Evolutionary conservation across 805 yeast genomes (phyloP), one percentile per base, ranked within the genome.

Genomic region (Citeromyces nyonsensis): DNA sequence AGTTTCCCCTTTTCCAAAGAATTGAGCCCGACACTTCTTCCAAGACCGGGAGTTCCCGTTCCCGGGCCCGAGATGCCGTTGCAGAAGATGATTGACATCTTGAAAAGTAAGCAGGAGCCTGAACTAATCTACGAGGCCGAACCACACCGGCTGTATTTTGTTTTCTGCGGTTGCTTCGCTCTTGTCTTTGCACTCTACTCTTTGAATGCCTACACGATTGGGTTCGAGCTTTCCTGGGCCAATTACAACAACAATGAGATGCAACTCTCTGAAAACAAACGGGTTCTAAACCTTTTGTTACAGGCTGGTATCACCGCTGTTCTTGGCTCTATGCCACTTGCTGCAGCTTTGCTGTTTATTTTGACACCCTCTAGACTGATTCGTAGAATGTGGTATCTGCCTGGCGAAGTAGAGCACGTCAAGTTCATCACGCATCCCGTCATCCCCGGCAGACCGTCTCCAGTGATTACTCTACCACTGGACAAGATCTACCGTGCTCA

Each of bases 51-150:
- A 10, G 82, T 79, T 8, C 94, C 94, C 7, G 66, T 73, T 25
- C 80, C 81, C 3, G 70, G 78, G 1, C 62, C 65, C 25, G 43
- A 51, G 18, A 52, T 67, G 45, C 59, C 72, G 4, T 66, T 83
- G 40, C 55, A 69, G 5, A 76, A 76, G 47, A 73, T 83, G 54
- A 57, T 77, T 42, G 64, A 65, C 35, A 62, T 68, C 8, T 54
- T 82, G 38, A 58, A 64, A 37, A 20, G 29, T 22, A 69, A 74
- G 41, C 54, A 52, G 9, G 63, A 66, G 31, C 88, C 88, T 1
- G 93, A 81, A 44, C 57, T 82, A 34, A 63, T 82, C 29, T 83
- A 82, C 52, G 88, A 81, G 57, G 72, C 85, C 15, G 94, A 83
- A 52, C 81, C 91, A 0, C 94, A 83, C 47, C 59, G 79, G 35